These are phyloP conservation scores for Psilocybe tampanensis DNA, from an alignment of 768 basidiomycete genomes.

Conservation along the genomic window DNA sequence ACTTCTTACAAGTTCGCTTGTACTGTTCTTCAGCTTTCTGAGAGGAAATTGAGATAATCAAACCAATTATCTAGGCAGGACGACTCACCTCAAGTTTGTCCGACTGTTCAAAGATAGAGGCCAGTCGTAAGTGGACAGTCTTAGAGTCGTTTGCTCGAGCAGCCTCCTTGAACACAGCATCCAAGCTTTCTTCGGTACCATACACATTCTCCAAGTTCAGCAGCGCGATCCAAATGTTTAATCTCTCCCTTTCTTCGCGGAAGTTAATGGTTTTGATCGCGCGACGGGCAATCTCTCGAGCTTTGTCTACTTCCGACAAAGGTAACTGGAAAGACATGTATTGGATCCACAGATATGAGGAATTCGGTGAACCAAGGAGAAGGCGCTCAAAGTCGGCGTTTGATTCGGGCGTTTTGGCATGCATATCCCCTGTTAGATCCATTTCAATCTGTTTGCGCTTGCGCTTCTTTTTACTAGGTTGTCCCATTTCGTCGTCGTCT, in stretches of 20 bases:
- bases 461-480: conserved; percentile 56
- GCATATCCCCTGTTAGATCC: conserved; percentile 87
- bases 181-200: conserved; percentile 81
- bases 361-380: conserved; percentile 92
- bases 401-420: conserved; percentile 83
- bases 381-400: conserved; percentile 94
- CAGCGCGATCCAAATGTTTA: conserved; percentile 97
- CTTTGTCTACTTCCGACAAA: conserved; percentile 95
- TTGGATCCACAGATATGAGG: conserved; percentile 97
- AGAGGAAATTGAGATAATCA: conserved; percentile 2
- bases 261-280: conserved; percentile 90
- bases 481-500: conserved; percentile 46
- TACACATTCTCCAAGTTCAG: conserved; percentile 94
- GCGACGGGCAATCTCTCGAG: conserved; percentile 81
- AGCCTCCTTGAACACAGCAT: conserved; percentile 88
- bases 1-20: conserved; percentile 90
- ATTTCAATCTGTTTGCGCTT: conserved; percentile 73
- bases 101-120: conserved; percentile 81
- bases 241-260: conserved; percentile 93
- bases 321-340: conserved; percentile 99
- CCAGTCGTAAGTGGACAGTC: conserved; percentile 83
- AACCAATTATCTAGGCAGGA: neutral
- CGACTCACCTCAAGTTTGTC: conserved; percentile 74
- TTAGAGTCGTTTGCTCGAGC: conserved; percentile 90
- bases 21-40: conserved; percentile 95